These are phyloP conservation scores for Suillus placidus DNA, from an alignment of 768 basidiomycete genomes.

Conservation along the genomic window DNA sequence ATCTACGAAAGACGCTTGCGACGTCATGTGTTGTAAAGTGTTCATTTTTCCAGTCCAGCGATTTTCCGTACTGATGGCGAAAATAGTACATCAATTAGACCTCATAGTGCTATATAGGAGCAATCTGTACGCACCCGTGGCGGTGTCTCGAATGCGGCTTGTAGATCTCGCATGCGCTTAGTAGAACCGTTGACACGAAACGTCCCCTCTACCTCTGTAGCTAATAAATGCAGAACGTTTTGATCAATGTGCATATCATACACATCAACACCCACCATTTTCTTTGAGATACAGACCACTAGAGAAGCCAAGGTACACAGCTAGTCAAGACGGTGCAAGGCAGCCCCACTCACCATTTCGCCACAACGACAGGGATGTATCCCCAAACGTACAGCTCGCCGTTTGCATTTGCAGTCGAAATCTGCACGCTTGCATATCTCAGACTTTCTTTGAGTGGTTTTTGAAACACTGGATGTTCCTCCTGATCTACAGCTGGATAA, in stretches of 20 bases:
- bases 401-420: conserved; percentile 82
- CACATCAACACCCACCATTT: conserved; percentile 56
- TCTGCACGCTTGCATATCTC: conserved; percentile 88
- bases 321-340: conserved; percentile 4
- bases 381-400: conserved; percentile 92
- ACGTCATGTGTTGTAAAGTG: conserved; percentile 95
- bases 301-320: conserved; percentile 10
- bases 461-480: conserved; percentile 72
- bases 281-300: conserved; percentile 96
- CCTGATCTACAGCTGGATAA: conserved; percentile 32
- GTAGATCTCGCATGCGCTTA: conserved; percentile 95
- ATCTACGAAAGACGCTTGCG: conserved; percentile 93
- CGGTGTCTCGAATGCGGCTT: conserved; percentile 85
- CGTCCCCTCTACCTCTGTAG: conserved; percentile 90
- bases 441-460: conserved; percentile 83
- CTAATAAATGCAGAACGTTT: conserved; percentile 35
- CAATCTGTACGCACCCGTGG: conserved; percentile 62
- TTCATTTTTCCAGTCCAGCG: conserved; percentile 86
- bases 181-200: conserved; percentile 96
- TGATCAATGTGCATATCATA: conserved; percentile 5
- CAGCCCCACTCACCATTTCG: conserved; percentile 76
- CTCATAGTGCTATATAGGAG: not conserved
- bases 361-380: conserved; percentile 95
- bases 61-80: conserved; percentile 80
- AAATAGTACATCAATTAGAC: conserved; percentile 10